Percentiles rank a stretch among this genome's conserved stretches.
Evolutionary conservation across 108 stramenopile genomes (phyloP).

Genomic region (Cyclostephanos tholiformis): DNA sequence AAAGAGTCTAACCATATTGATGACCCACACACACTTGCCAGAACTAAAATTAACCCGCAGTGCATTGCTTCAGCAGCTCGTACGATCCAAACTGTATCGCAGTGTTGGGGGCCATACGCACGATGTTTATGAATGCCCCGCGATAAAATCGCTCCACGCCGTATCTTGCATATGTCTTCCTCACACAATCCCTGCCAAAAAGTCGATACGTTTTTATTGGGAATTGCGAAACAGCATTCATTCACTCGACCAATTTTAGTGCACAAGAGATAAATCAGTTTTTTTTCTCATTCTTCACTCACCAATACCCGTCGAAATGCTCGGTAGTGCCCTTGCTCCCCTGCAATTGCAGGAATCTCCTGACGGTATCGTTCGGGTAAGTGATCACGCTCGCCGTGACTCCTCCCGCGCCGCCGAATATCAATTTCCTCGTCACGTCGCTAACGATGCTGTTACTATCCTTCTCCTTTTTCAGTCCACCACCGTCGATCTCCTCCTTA

Average conservation of each 20-base stretch:
- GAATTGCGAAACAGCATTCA: neutral
- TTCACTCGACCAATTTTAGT: neutral
- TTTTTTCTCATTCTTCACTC: too few species aligned
- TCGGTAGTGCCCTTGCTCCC: slow-evolving; percentile 78
- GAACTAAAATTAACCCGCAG: slow-evolving; percentile 30
- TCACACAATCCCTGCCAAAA: slow-evolving; percentile 63
- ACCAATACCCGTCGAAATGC: slow-evolving; percentile 76
- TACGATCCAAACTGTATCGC: slow-evolving; percentile 90
- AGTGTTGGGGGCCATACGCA: slow-evolving; percentile 89
- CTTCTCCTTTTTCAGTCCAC: neutral
- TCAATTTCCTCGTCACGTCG: slow-evolving; percentile 64
- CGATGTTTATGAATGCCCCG: slow-evolving; percentile 74
- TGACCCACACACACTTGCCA: neutral
- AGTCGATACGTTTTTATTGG: neutral
- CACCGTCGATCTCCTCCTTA: neutral
- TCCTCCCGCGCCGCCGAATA: slow-evolving; percentile 84
- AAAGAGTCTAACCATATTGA: too few species aligned
- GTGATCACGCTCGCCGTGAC: slow-evolving; percentile 81
- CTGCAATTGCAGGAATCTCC: slow-evolving; percentile 85
- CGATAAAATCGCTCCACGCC: slow-evolving; percentile 80
- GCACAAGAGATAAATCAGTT: too few species aligned
- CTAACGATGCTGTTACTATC: neutral
- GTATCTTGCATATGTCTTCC: slow-evolving; percentile 63
- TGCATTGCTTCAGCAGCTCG: slow-evolving; percentile 66
- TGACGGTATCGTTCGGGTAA: slow-evolving; percentile 91